These are phyloP conservation scores for Mycena vitilis DNA, from an alignment of 768 basidiomycete species.

Conservation along the genomic window DNA sequence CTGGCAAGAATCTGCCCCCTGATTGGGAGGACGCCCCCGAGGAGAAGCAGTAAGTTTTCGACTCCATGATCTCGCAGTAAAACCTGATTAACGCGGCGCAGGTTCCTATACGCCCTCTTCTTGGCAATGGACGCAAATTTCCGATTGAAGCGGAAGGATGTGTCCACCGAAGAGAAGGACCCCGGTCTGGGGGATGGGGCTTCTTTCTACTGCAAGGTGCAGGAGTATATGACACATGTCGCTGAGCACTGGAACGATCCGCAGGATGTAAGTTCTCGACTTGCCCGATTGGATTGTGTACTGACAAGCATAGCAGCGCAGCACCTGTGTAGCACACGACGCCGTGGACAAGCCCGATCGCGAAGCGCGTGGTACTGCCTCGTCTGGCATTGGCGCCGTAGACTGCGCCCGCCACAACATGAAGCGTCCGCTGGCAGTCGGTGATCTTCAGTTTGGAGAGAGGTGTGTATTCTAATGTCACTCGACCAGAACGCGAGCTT, in stretches of 20 bases:
- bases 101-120: neutral
- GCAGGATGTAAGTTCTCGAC: neutral
- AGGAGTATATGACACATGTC: neutral
- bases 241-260: neutral
- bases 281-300: neutral
- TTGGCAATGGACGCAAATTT: neutral
- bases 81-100: neutral
- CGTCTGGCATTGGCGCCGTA: neutral
- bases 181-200: too few relatives aligned
- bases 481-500: too few relatives aligned
- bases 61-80: neutral
- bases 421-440: too few relatives aligned
- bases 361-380: constrained; percentile 15
- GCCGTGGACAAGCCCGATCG: neutral
- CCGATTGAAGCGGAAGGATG: neutral
- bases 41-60: neutral
- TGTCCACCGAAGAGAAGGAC: neutral
- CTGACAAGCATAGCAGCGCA: neutral
- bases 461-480: constrained; percentile 8
- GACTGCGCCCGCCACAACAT: too few relatives aligned
- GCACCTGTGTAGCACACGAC: neutral
- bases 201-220: neutral
- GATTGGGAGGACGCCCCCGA: neutral
- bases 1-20: neutral
- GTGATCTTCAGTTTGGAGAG: neutral